Evolutionary conservation across 768 basidiomycete genomes (phyloP).

Genomic region (Suillus weaverae): DNA sequence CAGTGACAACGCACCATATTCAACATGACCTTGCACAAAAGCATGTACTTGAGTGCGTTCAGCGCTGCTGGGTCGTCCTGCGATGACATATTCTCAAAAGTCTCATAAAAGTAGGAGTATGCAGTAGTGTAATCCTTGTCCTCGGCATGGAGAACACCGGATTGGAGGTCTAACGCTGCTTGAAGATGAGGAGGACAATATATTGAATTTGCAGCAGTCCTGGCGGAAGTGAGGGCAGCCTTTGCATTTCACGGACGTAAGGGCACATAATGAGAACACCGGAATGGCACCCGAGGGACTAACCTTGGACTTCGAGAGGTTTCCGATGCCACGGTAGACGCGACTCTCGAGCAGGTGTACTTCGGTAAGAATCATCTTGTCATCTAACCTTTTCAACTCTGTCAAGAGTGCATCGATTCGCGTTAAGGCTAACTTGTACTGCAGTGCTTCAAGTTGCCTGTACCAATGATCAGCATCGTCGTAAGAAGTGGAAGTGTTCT

Average conservation of each 20-base stretch:
- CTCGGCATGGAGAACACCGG: constrained; percentile 88
- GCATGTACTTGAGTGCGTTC: constrained; percentile 94
- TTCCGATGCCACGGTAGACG: constrained; percentile 87
- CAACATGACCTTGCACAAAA: constrained; percentile 97
- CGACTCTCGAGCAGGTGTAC: constrained; percentile 93
- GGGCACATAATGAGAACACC: neutral
- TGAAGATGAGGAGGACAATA: constrained; percentile 82
- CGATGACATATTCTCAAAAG: constrained; percentile 84
- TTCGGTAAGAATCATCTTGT: constrained; percentile 97
- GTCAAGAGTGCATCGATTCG: constrained; percentile 87
- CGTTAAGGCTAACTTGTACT: constrained; percentile 75
- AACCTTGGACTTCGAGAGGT: constrained; percentile 89
- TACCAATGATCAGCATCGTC: constrained; percentile 7
- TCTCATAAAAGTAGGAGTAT: constrained; percentile 97
- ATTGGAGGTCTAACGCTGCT: constrained; percentile 62
- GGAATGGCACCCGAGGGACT: constrained; percentile 12
- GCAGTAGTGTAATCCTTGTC: constrained; percentile 98
- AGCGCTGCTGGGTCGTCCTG: constrained; percentile 78
- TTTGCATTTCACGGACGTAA: constrained; percentile 24
- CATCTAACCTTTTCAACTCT: constrained; percentile 91
- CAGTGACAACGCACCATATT: constrained; percentile 63
- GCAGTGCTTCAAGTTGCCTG: constrained; percentile 72
- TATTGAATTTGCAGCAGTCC: constrained; percentile 93
- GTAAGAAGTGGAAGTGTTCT: constrained; percentile 9
- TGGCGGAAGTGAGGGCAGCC: constrained; percentile 86